These are phyloP conservation scores for Lipomyces anomalus DNA, from an alignment of 805 yeast genomes.

Conservation along the genomic window DNA sequence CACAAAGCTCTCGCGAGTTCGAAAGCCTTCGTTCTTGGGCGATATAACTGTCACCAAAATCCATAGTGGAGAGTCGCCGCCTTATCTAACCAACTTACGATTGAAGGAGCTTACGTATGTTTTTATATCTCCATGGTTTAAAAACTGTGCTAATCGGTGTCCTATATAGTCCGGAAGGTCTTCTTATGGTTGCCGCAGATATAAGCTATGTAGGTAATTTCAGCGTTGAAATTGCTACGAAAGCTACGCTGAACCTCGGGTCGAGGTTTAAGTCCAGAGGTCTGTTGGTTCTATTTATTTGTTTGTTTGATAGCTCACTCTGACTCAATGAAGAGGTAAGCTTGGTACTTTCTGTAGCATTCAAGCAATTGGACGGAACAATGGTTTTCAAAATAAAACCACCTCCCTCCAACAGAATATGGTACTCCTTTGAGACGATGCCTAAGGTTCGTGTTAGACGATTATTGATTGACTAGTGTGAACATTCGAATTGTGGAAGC, in stretches of 20 bases:
- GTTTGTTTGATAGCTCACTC: neutral
- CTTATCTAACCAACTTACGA: conserved; percentile 68
- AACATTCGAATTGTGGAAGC: neutral
- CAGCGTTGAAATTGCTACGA: conserved; percentile 72
- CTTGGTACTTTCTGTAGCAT: conserved; percentile 60
- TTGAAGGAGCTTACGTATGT: conserved; percentile 50
- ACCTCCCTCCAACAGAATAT: conserved; percentile 83
- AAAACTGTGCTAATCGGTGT: neutral
- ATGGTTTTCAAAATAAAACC: conserved; percentile 66
- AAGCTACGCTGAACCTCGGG: conserved; percentile 68
- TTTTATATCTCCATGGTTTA: neutral
- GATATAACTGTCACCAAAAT: conserved; percentile 70
- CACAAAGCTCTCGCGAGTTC: conserved; percentile 69
- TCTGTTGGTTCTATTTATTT: neutral
- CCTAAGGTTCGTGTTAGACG: too few relatives aligned
- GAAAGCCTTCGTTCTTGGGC: conserved; percentile 82
- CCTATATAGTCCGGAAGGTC: conserved; percentile 58
- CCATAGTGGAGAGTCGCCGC: conserved; percentile 74
- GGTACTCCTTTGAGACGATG: conserved; percentile 82
- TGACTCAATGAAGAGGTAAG: conserved; percentile 50
- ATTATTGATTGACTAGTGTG: too few relatives aligned
- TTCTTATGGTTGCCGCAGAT: conserved; percentile 53
- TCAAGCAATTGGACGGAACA: conserved; percentile 69
- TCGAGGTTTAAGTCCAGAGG: conserved; percentile 57
- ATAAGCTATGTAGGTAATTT: conserved; percentile 72